Percentiles rank a stretch among this genome's conserved stretches.
These are phyloP conservation scores for Begonia loranthoides DNA, from an alignment of 306 rosid species.

Conservation along the genomic window DNA sequence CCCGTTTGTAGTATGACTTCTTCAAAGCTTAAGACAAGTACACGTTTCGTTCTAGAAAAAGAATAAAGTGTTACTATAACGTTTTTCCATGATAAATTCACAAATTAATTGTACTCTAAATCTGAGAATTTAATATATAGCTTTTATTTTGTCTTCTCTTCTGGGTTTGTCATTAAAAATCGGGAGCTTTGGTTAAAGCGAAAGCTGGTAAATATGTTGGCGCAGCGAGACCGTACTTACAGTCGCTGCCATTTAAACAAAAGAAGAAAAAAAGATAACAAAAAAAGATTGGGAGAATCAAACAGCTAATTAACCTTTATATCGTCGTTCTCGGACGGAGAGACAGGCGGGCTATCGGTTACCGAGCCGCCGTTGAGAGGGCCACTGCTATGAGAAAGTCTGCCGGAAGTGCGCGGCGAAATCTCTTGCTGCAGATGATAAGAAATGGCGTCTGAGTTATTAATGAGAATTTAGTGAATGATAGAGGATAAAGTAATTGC, in stretches of 20 bases:
- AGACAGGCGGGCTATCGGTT: slow-evolving; percentile 88
- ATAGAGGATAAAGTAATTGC: not conserved
- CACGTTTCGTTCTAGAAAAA: no score
- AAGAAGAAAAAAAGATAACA: slow-evolving; percentile 1
- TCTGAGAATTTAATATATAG: no score
- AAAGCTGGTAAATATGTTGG: slow-evolving; percentile 35
- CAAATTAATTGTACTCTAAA: no score
- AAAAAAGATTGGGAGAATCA: not conserved
- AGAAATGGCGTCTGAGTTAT: not conserved
- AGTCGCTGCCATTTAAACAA: slow-evolving; percentile 14
- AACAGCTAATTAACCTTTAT: slow-evolving; percentile 36
- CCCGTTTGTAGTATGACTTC: no score
- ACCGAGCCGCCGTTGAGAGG: slow-evolving; percentile 85
- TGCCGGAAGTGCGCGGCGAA: slow-evolving; percentile 85
- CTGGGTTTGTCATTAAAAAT: no score
- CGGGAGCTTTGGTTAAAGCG: slow-evolving; percentile 29
- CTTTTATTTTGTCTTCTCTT: no score
- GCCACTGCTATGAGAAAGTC: slow-evolving; percentile 92
- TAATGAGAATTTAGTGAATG: not conserved
- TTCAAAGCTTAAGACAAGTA: no score
- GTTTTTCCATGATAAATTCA: no score
- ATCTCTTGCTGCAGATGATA: slow-evolving; percentile 49
- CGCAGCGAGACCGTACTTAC: slow-evolving; percentile 12
- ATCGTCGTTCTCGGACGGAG: slow-evolving; percentile 85
- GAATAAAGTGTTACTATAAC: no score